Evolutionary conservation across 441 rosid genomes (phyloP).

Genomic region (Eruca vesicaria): DNA sequence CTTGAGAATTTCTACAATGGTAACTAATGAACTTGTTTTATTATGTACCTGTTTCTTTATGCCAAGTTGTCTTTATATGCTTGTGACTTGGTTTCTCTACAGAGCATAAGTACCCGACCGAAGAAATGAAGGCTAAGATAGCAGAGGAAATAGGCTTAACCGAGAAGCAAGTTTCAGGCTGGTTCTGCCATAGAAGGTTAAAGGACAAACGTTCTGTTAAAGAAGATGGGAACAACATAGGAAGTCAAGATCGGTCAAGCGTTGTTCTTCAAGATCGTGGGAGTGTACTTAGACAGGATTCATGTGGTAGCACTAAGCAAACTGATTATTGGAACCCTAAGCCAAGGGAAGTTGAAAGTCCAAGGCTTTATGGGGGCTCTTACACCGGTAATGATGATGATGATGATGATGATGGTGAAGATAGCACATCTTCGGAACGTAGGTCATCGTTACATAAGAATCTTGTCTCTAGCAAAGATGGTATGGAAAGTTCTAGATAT

Average conservation of each 20-base stretch:
- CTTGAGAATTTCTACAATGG: constrained; percentile 78
- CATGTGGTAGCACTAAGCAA: constrained; percentile 90
- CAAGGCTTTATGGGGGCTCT: constrained; percentile 49
- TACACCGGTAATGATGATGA: constrained; percentile 44
- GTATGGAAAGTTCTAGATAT: constrained; percentile 39
- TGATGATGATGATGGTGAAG: constrained; percentile 43
- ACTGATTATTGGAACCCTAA: constrained; percentile 56
- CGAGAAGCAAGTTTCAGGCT: constrained; percentile 88
- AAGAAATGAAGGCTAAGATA: constrained; percentile 73
- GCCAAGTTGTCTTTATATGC: constrained; percentile 14
- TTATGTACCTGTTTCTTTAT: constrained; percentile 13
- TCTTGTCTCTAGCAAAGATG: constrained; percentile 42
- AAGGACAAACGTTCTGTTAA: constrained; percentile 69
- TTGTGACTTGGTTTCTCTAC: constrained; percentile 19
- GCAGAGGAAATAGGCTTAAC: constrained; percentile 74
- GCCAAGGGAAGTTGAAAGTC: constrained; percentile 85
- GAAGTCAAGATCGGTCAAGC: constrained; percentile 79
- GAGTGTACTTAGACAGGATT: constrained; percentile 81
- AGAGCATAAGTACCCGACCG: constrained; percentile 81
- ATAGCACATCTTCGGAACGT: constrained; percentile 75
- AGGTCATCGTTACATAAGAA: constrained; percentile 65
- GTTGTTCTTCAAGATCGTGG: constrained; percentile 79
- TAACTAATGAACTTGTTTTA: constrained; percentile 30
- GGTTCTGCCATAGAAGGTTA: constrained; percentile 97
- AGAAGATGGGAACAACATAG: constrained; percentile 55